Evolutionary conservation across 176 grass and related monocot species (phyloP), one percentile per base, ranked within the genome.

Genomic region (Phoenix roebelenii): DNA sequence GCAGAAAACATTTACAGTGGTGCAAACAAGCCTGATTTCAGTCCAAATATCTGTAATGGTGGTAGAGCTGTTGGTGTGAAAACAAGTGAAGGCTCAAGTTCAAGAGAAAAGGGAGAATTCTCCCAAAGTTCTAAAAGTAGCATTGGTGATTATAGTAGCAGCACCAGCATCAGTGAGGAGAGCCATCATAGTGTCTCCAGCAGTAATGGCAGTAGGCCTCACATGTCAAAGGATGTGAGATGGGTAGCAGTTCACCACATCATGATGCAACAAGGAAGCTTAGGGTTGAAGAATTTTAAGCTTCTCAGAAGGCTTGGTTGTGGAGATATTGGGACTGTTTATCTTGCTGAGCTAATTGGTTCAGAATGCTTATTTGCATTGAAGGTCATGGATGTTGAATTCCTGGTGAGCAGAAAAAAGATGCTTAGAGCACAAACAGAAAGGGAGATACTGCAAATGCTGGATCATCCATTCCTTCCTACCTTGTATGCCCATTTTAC

Each of bases 121-220:
- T 97, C 87, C 24, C 92, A 97, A 23, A 97, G 92, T 72, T 97
- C 92, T 0, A 97, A 97, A 66, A 97, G 92, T 56, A 97, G 92
- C 81, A 91, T 88, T 22, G 87, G 92, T 59, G 92, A 97, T 76
- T 91, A 97, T 72, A 97, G 92, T 63, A 90, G 80, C 48, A 91
- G 84, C 18, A 96, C 91, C 3, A 96, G 91, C 77, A 84, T 90
- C 51, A 97, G 92, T 4, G 92, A 88, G 22, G 92, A 97, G 50
- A 97, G 92, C 57, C 86, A 87, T 50, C 65, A 68, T 5, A 80
- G 86, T 18, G 85, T 81, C 50, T 87, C 79, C 15, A 82, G 68
- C 79, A 75, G 72, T 65, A 83, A 78, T 59, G 83, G 86, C 22
- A 85, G 72, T 62, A 86, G 87, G 26, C 92, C 92, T 77, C 92